These are phyloP conservation scores for Hypoxylon rubiginosum DNA, from an alignment of 2,329 filamentous ascomycete genomes.

Conservation along the genomic window DNA sequence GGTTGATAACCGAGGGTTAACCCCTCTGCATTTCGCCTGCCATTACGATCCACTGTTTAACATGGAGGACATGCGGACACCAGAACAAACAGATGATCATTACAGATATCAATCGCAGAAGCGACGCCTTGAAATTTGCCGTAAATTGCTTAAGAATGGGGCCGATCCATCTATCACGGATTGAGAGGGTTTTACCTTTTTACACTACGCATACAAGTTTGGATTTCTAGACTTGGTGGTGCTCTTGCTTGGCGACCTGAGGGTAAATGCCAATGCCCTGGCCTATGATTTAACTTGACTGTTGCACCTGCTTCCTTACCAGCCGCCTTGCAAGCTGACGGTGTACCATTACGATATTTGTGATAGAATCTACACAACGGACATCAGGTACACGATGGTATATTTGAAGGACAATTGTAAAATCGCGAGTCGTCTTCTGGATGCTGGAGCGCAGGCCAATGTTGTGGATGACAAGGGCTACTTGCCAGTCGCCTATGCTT, in stretches of 20 bases:
- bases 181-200: neutral
- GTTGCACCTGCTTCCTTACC: too few relatives aligned
- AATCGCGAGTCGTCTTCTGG: neutral
- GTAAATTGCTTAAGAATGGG: neutral
- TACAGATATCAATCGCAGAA: too few relatives aligned
- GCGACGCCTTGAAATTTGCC: neutral
- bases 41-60: neutral
- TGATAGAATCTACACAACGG: too few relatives aligned
- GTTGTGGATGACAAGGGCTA: neutral
- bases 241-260: neutral
- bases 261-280: neutral
- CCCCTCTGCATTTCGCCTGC: neutral
- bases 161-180: neutral
- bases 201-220: neutral
- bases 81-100: too few relatives aligned
- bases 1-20: neutral
- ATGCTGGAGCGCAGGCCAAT: neutral
- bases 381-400: neutral
- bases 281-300: neutral
- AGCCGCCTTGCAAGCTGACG: too few relatives aligned
- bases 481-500: neutral
- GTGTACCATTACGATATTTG: too few relatives aligned
- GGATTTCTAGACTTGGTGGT: neutral
- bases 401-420: neutral
- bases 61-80: neutral